Evolutionary conservation across 257 asterid genomes (phyloP).

Genomic region (Solanum pinnatisectum): DNA sequence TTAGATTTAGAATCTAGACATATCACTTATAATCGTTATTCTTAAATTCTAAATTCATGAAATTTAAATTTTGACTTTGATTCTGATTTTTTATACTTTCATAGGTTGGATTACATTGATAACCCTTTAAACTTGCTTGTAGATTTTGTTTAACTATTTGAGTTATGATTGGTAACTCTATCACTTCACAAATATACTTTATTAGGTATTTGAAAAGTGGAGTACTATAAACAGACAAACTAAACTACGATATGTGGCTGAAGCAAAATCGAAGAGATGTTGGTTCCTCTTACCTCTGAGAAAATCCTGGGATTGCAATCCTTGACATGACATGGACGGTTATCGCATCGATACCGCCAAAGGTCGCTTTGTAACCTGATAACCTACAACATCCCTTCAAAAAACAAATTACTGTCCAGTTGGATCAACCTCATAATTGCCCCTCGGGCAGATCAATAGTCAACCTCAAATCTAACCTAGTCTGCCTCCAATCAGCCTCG

Average conservation of each 20-base stretch:
- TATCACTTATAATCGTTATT: too few relatives aligned
- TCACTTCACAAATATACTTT: too few relatives aligned
- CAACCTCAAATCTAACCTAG: too few relatives aligned
- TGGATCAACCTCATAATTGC: background rate
- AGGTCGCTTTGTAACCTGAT: background rate
- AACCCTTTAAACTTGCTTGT: background rate
- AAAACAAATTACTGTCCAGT: background rate
- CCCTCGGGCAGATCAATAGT: too few relatives aligned
- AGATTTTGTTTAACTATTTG: background rate
- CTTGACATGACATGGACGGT: background rate
- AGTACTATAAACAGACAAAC: background rate
- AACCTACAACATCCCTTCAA: rapidly evolving
- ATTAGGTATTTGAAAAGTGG: too few relatives aligned
- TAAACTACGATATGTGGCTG: background rate
- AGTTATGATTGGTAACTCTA: too few relatives aligned
- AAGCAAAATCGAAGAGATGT: background rate
- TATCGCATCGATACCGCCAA: background rate
- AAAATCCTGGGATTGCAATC: background rate
- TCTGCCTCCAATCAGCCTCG: too few relatives aligned
- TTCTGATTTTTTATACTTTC: too few relatives aligned
- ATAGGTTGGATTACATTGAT: too few relatives aligned
- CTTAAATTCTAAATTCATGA: too few relatives aligned
- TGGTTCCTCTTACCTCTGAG: background rate
- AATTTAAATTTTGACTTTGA: too few relatives aligned
- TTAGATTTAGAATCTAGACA: too few relatives aligned